Conservation (phyloP, 495 filamentous ascomycete genomes). For the Penicillium subrubescens region DNA sequence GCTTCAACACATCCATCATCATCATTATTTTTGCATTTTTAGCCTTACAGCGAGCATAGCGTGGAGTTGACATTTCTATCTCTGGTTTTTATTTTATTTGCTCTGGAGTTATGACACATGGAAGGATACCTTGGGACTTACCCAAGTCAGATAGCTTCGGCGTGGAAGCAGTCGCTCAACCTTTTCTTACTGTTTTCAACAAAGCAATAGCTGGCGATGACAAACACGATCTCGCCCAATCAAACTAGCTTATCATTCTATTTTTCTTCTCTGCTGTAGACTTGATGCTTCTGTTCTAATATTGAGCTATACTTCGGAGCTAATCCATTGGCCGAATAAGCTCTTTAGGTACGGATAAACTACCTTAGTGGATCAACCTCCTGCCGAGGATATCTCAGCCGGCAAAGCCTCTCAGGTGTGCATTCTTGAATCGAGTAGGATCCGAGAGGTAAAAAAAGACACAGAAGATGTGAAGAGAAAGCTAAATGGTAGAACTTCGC, state of each 20-base stretch:
- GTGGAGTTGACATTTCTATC: slow-evolving; percentile 33
- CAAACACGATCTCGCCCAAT: background rate
- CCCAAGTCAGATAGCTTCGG: slow-evolving; percentile 8
- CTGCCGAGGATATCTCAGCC: slow-evolving; percentile 10
- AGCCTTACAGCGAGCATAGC: slow-evolving; percentile 37
- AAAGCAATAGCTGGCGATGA: slow-evolving; percentile 1
- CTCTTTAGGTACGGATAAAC: slow-evolving; percentile 10
- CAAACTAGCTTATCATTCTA: background rate
- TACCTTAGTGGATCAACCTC: slow-evolving; percentile 17
- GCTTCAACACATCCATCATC: slow-evolving; percentile 4
- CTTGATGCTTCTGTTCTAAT: background rate
- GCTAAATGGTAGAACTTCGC: too few relatives aligned
- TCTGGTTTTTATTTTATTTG: slow-evolving; percentile 3
- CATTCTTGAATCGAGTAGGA: background rate
- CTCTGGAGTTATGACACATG: slow-evolving; percentile 19
- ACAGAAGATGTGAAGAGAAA: too few relatives aligned
- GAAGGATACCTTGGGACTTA: slow-evolving; percentile 36
- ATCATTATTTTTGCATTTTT: slow-evolving; percentile 13
- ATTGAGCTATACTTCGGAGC: background rate
- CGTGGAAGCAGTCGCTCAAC: slow-evolving; percentile 17
- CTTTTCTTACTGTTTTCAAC: slow-evolving; percentile 10
- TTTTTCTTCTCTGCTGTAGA: background rate
- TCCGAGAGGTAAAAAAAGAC: too few relatives aligned
- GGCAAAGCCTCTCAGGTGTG: background rate
- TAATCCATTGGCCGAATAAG: slow-evolving; percentile 5